A percentile compares a stretch with the other conserved stretches of the same genome.
phyloP scores from a whole-genome alignment of 257 asterid species.

The Lycium ferocissimum region DNA sequence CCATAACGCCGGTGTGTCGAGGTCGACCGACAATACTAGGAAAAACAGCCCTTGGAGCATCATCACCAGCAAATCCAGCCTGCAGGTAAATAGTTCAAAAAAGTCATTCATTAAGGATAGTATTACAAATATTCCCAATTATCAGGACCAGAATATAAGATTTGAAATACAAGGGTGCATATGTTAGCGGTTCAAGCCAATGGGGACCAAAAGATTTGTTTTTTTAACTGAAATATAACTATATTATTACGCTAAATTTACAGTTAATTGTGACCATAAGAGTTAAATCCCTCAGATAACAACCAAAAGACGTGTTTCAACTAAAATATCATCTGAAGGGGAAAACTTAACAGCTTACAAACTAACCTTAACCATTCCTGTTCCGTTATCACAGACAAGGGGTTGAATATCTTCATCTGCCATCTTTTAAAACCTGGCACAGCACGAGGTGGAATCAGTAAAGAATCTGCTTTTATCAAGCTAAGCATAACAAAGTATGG shows the following conservation, averaged over 20 bases:
- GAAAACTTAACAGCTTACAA: neutral
- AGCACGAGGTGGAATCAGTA: neutral
- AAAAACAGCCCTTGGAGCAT: slow-evolving; percentile 57
- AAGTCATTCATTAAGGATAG: neutral
- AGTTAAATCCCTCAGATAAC: neutral
- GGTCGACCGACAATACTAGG: slow-evolving; percentile 54
- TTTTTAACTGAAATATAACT: neutral
- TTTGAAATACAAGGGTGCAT: neutral
- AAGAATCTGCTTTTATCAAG: neutral
- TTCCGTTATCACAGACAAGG: slow-evolving; percentile 50
- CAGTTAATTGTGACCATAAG: neutral
- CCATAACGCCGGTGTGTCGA: slow-evolving; percentile 49
- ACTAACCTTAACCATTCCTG: slow-evolving; percentile 54
- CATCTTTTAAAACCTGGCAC: slow-evolving; percentile 36
- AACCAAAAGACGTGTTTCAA: neutral
- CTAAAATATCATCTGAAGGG: neutral
- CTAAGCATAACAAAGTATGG: neutral
- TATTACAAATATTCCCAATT: neutral
- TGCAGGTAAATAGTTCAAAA: slow-evolving; percentile 8
- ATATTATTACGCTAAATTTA: neutral
- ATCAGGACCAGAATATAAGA: neutral
- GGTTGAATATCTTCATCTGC: slow-evolving; percentile 49
- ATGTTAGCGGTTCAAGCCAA: neutral
- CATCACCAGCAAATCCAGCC: slow-evolving; percentile 63
- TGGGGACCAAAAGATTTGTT: neutral